Percentiles rank a stretch among this genome's conserved stretches.
Evolutionary conservation across 768 basidiomycete species (phyloP).

Genomic region (Strobilomyces dryophilus): DNA sequence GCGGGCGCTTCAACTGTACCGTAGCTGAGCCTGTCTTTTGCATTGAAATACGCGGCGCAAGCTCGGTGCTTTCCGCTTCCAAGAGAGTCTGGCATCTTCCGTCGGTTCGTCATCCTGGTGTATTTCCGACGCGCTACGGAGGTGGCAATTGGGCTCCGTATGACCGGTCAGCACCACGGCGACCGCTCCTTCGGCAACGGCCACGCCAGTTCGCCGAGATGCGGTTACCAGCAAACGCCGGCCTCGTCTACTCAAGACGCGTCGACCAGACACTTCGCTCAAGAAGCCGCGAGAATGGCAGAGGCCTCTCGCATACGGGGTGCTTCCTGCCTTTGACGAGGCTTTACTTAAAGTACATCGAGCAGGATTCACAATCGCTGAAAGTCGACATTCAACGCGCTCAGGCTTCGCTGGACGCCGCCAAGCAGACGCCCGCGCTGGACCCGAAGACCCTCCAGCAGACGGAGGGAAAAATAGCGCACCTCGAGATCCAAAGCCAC

Average conservation of each 20-base stretch:
- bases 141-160: neutral
- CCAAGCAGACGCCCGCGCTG: slow-evolving; percentile 23
- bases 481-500: slow-evolving; percentile 75
- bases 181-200: slow-evolving; percentile 7
- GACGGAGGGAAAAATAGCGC: slow-evolving; percentile 46
- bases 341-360: slow-evolving; percentile 72
- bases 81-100: too few species aligned
- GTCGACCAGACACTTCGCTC: slow-evolving; percentile 50
- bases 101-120: too few species aligned
- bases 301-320: slow-evolving; percentile 54
- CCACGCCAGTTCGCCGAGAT: slow-evolving; percentile 1
- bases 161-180: slow-evolving; percentile 8
- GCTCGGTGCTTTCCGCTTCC: too few species aligned
- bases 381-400: slow-evolving; percentile 28
- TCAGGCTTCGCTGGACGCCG: slow-evolving; percentile 16
- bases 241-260: slow-evolving; percentile 23
- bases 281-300: slow-evolving; percentile 59
- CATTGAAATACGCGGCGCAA: too few species aligned
- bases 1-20: too few species aligned
- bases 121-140: slow-evolving; percentile 7
- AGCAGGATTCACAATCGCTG: slow-evolving; percentile 51
- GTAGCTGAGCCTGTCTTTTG: too few species aligned
- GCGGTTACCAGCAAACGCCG: slow-evolving; percentile 3
- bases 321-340: slow-evolving; percentile 79
- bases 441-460: slow-evolving; percentile 38